Evolutionary conservation across 768 basidiomycete species (phyloP).

Genomic region (Asterophora parasitica): DNA sequence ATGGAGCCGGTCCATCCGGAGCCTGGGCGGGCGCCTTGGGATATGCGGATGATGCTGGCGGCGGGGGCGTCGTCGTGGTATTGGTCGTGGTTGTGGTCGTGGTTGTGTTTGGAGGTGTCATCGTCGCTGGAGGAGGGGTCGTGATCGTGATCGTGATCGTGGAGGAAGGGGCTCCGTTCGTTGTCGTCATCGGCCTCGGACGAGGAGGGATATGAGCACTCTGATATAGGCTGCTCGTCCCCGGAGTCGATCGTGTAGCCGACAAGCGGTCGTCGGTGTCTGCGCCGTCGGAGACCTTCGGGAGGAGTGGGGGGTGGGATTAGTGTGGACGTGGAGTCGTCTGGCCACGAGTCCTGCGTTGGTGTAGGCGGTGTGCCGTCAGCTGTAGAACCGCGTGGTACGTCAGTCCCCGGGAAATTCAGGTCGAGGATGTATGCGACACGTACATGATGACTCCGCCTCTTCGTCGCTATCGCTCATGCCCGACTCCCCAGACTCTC

Average conservation of each 20-base stretch:
- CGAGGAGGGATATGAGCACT: conserved; percentile 8
- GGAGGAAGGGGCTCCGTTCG: conserved; percentile 19
- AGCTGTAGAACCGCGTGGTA: too few relatives aligned
- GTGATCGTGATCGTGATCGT: conserved; percentile 19
- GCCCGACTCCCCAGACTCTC: not conserved
- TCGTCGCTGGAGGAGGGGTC: conserved; percentile 2
- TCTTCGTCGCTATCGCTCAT: not conserved
- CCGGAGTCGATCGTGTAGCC: conserved; percentile 43
- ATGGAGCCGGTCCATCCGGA: too few relatives aligned
- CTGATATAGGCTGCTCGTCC: conserved; percentile 20
- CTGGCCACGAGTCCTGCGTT: conserved; percentile 9
- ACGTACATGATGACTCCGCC: conserved; percentile 15
- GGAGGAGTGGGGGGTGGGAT: too few relatives aligned
- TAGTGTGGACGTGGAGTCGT: not conserved
- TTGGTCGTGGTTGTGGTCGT: too few relatives aligned
- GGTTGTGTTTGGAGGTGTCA: too few relatives aligned
- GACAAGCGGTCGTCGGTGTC: conserved; percentile 25
- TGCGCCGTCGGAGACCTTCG: conserved; percentile 4
- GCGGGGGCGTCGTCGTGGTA: conserved; percentile 1
- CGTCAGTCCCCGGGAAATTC: too few relatives aligned
- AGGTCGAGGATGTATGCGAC: too few relatives aligned
- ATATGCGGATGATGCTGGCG: not conserved
- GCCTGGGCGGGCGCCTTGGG: too few relatives aligned
- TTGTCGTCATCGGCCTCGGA: conserved; percentile 18
- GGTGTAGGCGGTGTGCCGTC: conserved; percentile 16